Evolutionary conservation across 2,329 filamentous ascomycete species (phyloP).

Genomic region (Colletotrichum lupini): DNA sequence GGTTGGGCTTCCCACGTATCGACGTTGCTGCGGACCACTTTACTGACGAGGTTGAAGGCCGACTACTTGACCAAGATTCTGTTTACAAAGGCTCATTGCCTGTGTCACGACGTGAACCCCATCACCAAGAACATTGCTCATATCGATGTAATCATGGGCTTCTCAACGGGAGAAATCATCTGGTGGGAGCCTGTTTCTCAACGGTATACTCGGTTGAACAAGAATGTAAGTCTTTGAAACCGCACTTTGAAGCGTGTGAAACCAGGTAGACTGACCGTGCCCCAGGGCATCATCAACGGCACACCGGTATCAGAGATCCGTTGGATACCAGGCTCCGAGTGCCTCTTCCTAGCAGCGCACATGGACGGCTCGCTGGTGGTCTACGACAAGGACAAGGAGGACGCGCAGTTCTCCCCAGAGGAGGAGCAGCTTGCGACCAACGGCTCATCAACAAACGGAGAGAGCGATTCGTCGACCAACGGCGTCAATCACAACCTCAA

Average conservation of each 20-base stretch:
- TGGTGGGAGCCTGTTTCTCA: conserved; percentile 99
- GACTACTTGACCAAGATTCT: conserved; percentile 96
- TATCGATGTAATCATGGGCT: conserved; percentile 93
- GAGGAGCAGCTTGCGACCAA: conserved; percentile 55
- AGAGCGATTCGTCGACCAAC: conserved; percentile 44
- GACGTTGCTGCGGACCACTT: conserved; percentile 39
- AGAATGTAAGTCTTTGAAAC: conserved; percentile 74
- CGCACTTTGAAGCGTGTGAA: not conserved
- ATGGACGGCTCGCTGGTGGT: conserved; percentile 92
- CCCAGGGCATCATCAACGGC: conserved; percentile 85
- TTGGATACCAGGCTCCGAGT: conserved; percentile 96
- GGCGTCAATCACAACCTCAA: conserved; percentile 53
- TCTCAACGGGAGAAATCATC: conserved; percentile 95
- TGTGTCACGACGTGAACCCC: conserved; percentile 93
- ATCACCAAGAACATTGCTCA: conserved; percentile 83
- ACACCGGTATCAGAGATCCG: conserved; percentile 87
- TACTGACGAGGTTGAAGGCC: conserved; percentile 59
- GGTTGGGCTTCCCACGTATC: not conserved
- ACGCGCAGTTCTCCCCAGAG: conserved; percentile 81
- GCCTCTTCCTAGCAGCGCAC: conserved; percentile 90
- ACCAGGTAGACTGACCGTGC: conserved; percentile 24
- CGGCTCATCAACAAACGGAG: conserved; percentile 47
- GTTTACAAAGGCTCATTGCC: conserved; percentile 94
- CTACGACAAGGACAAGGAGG: conserved; percentile 98
- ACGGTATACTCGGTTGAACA: conserved; percentile 94